Evolutionary conservation across 2,329 filamentous ascomycete genomes (phyloP), one percentile per base, ranked within the genome.

Genomic region (Aspergillus melleus): DNA sequence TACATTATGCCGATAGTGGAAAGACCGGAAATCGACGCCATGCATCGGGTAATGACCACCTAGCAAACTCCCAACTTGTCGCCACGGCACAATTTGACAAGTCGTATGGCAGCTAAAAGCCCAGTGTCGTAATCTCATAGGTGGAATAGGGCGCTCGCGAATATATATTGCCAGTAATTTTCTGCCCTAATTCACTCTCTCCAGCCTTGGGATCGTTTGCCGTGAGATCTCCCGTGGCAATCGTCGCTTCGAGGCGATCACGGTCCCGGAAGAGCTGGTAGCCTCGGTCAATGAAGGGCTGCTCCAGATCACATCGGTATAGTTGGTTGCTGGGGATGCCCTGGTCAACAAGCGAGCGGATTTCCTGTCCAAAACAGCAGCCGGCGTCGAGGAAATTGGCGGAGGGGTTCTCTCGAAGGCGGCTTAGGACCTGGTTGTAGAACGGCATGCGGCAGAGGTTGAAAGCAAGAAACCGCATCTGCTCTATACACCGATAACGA

Each of bases 231-330:
- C 77, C 84, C 2, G 76, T 66, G 26, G 85, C 68, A 61, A 87
- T 85, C 1, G 74, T 77, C 2, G 78, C 79, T 8, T 74, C 72
- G 3, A 86, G 72, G 24, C 60, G 75, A 20, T 74, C 69, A 36
- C 81, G 77, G 62, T 88, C 87, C 52, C 81, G 79, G 73, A 89
- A 90, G 22, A 90, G 76, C 58, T 86, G 83, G 71, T 88, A 86
- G 30, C 84, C 84, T 20, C 83, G 69, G 30, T 84, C 78, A 55
- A 86, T 76, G 61, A 86, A 84, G 8, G 72, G 71, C 26, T 76
- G 65, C 57, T 81, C 77, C 2, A 83, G 56, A 64, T 85, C 82
- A 6, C 75, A 76, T 5, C 81, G 83, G 56, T 79, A 79, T 6
- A 67, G 55, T 52, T 63, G 59, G 1, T 26, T 22, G 30, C 57